Evolutionary conservation across 2,329 filamentous ascomycete species (phyloP).

Genomic region (Alternaria sp.): DNA sequence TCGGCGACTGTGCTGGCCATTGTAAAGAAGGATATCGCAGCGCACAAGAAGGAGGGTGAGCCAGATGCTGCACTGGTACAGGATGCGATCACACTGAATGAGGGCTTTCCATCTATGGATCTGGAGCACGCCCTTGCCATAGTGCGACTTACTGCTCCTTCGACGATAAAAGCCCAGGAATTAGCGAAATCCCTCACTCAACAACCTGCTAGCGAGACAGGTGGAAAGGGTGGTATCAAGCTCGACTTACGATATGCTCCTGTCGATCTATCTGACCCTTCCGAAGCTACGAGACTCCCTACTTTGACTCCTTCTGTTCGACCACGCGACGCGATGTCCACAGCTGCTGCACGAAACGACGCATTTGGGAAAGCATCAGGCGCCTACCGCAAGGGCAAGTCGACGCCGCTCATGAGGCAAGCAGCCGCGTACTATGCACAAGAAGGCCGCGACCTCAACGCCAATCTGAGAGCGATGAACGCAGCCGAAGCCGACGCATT

Average conservation of each 20-base stretch:
- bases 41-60: conserved; percentile 39
- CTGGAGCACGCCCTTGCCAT: conserved; percentile 59
- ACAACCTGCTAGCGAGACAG: conserved; percentile 36
- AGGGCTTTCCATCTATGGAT: conserved; percentile 62
- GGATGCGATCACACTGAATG: conserved; percentile 61
- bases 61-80: conserved; percentile 54
- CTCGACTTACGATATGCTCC: conserved; percentile 58
- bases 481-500: conserved; percentile 73
- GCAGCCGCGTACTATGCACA: conserved; percentile 80
- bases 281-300: conserved; percentile 36
- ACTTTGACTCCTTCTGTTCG: conserved; percentile 37
- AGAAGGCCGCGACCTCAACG: conserved; percentile 69
- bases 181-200: conserved; percentile 62
- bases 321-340: conserved; percentile 50
- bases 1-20: conserved; percentile 62
- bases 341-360: conserved; percentile 55
- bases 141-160: conserved; percentile 63
- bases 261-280: conserved; percentile 45
- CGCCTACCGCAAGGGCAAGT: conserved; percentile 67
- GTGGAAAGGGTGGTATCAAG: conserved; percentile 51
- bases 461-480: conserved; percentile 63
- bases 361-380: conserved; percentile 65
- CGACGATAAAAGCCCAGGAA: conserved; percentile 64
- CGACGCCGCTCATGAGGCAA: conserved; percentile 72
- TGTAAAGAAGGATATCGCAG: conserved; percentile 55